Conservation (phyloP, 139 green algal species). For the Pleodorina starrii region DNA sequence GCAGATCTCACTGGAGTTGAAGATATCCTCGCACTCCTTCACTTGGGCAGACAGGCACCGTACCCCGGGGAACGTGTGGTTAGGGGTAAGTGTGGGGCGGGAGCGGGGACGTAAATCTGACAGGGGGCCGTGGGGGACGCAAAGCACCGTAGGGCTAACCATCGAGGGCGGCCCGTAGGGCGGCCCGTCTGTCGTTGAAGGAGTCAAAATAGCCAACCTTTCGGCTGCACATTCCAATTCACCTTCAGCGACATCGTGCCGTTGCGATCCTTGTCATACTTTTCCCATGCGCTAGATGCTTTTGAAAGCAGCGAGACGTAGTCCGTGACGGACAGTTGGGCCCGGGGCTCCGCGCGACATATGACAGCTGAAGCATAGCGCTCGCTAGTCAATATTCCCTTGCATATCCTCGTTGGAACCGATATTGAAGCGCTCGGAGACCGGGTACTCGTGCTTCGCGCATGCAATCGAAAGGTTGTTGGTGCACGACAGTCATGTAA, state of each 20-base stretch:
- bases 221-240: no score
- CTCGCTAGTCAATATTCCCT: neutral
- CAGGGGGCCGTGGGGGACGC: no score
- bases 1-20: slow-evolving; percentile 27
- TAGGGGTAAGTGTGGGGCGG: no score
- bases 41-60: neutral
- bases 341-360: neutral
- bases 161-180: no score
- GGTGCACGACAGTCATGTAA: no score
- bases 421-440: neutral
- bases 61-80: no score
- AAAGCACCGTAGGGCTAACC: no score
- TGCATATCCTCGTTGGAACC: neutral
- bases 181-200: no score
- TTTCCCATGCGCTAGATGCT: neutral
- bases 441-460: no score
- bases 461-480: no score
- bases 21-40: slow-evolving; percentile 31
- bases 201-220: no score
- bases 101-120: no score
- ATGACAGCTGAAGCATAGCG: neutral
- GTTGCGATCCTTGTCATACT: slow-evolving; percentile 48
- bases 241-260: slow-evolving; percentile 34
- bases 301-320: neutral
- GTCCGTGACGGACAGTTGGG: neutral